phyloP scores from a whole-genome alignment of 2,329 filamentous ascomycete genomes.

The Stachybotrys chartarum region DNA sequence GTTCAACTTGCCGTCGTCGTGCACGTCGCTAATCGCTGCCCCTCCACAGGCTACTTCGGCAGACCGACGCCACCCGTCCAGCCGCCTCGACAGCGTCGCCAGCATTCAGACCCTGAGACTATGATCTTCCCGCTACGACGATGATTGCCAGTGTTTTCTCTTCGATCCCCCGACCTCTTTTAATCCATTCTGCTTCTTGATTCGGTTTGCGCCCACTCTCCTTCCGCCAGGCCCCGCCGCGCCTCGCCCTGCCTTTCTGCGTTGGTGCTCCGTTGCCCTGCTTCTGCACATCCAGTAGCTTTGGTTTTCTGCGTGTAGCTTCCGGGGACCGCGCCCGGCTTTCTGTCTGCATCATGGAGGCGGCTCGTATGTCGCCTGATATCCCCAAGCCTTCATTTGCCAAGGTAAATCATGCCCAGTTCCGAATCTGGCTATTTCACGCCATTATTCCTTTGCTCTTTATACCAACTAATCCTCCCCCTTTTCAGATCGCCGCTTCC shows the following conservation, averaged over 20 bases:
- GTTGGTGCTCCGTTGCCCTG: too few relatives aligned
- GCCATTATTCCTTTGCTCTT: slow-evolving; percentile 4
- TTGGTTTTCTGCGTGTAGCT: slow-evolving; percentile 9
- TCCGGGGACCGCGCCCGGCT: slow-evolving; percentile 10
- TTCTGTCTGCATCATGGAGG: slow-evolving; percentile 33
- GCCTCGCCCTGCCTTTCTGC: not conserved
- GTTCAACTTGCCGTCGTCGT: not conserved
- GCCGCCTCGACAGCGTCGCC: not conserved
- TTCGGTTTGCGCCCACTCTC: slow-evolving; percentile 27
- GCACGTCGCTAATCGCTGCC: not conserved
- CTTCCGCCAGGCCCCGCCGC: slow-evolving; percentile 11
- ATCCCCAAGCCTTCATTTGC: slow-evolving; percentile 63
- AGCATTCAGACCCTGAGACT: slow-evolving; percentile 8
- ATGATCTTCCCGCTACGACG: slow-evolving; percentile 37
- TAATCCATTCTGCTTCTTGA: slow-evolving; percentile 50
- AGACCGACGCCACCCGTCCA: not conserved
- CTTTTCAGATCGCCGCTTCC: slow-evolving; percentile 41
- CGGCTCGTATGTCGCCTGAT: slow-evolving; percentile 38
- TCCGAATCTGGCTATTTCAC: slow-evolving; percentile 9
- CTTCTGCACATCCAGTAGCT: slow-evolving; percentile 7
- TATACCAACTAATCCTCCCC: slow-evolving; percentile 1
- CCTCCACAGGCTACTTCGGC: not conserved
- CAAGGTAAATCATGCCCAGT: slow-evolving; percentile 45
- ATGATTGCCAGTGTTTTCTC: slow-evolving; percentile 47
- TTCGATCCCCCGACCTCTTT: slow-evolving; percentile 41